phyloP scores from a whole-genome alignment of 2,329 filamentous ascomycete species.

The Blastomyces gilchristii region DNA sequence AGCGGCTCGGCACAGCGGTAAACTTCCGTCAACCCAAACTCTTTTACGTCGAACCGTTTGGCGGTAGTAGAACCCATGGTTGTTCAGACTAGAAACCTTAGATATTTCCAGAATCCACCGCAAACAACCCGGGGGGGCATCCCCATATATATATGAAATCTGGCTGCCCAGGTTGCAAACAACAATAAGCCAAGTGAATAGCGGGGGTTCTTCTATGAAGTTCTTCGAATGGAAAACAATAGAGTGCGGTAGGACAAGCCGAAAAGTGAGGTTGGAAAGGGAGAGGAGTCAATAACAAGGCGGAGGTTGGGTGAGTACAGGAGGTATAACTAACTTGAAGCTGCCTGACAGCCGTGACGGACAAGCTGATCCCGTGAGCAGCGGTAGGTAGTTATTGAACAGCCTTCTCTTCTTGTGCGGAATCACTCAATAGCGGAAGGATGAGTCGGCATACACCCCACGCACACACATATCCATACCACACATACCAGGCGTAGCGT shows the following conservation, averaged over 20 bases:
- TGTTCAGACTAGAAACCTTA: conserved; percentile 5
- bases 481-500: neutral
- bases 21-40: conserved; percentile 35
- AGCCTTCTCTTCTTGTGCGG: neutral
- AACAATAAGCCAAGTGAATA: neutral
- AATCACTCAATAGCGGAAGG: neutral
- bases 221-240: neutral
- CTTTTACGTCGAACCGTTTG: conserved; percentile 22
- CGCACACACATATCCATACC: neutral
- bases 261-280: neutral
- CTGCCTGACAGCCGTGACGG: conserved; percentile 2
- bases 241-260: neutral
- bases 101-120: conserved; percentile 1
- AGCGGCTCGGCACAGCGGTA: conserved; percentile 25
- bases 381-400: neutral
- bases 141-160: conserved; percentile 5
- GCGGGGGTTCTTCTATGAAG: neutral
- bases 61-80: conserved; percentile 16
- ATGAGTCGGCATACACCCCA: neutral
- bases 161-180: neutral
- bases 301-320: neutral
- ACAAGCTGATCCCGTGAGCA: conserved; percentile 2
- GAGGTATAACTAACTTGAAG: neutral
- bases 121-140: neutral
- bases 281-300: neutral